Base-by-base conservation (phyloP, 305 asterid genomes). In the Fraxinus albicans region DNA sequence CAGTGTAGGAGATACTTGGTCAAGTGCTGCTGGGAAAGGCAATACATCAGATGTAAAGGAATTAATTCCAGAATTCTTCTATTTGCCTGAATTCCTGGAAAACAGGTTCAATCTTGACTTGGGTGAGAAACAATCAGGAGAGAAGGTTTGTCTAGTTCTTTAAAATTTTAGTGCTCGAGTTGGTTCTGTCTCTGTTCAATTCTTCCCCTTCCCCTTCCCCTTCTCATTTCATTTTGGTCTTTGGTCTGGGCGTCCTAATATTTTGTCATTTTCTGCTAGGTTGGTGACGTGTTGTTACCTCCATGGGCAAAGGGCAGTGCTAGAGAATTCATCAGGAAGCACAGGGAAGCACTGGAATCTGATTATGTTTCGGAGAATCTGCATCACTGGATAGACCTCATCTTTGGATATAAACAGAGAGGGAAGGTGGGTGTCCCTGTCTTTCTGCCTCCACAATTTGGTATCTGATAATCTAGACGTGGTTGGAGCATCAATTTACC, bases 111-210 rank as follows among this genome's bases (percentile, higher is more conserved):
- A 93, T 88, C 99, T 97, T 77, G 98, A 97, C 89, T 90, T 97
- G 93, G 99, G 99, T 17, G 99, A 97, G 94, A 97, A 97, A 90
- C 99, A 97, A 87, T 97, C 99, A 10, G 99, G 99, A 83, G 99
- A 97, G 86, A 94, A 94, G 99, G 99, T 97, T 79, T 34, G 95
- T 85, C 80, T 82, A 63, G 4, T 85, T 77, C 70, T 84, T 36
- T 29, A 21, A 36, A 70, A 72, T 55, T 70, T 80, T 76, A 34
- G 35, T 35, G 55, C 42, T 55, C 23, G 12, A 78, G 34, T 60
- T 84, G 40, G 77, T 77, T 77, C 67, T 34, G 31, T 73, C 29
- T 34, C 29, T n/a, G 50, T 34, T 42, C 73, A 23, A 12, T 40
- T 31, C 27, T 76, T 76, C 80, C 42, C 44, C 73, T 67, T 60